These are phyloP conservation scores for Lentinula raphanica DNA, from an alignment of 768 basidiomycete species.

Conservation along the genomic window DNA sequence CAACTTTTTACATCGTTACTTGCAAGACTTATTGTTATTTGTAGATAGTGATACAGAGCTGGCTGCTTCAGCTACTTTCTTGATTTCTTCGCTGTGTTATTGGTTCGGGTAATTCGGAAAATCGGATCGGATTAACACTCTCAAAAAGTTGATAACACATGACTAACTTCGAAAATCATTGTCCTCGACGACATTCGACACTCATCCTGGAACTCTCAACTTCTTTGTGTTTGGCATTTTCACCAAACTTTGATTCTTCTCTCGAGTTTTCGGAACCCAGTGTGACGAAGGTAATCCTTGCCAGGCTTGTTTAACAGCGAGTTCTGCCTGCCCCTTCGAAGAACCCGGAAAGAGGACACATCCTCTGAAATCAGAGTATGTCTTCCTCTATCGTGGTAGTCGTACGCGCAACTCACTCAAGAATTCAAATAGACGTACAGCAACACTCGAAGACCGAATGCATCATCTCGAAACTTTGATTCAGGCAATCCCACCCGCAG, in stretches of 20 bases:
- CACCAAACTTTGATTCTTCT: too few relatives aligned
- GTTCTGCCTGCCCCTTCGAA: constrained; percentile 80
- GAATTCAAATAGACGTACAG: constrained; percentile 52
- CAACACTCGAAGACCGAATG: constrained; percentile 85
- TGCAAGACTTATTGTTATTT: neutral
- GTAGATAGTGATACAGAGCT: neutral
- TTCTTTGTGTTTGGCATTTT: too few relatives aligned
- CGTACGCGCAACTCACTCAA: neutral
- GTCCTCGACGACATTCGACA: neutral
- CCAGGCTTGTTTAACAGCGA: constrained; percentile 80
- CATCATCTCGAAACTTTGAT: constrained; percentile 82
- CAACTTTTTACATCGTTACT: neutral
- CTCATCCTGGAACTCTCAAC: neutral
- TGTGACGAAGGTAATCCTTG: constrained; percentile 89
- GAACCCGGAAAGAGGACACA: constrained; percentile 83
- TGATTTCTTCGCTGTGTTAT: neutral
- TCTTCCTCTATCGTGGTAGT: constrained; percentile 9
- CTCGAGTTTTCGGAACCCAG: constrained; percentile 75
- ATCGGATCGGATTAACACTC: neutral
- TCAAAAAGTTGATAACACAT: neutral
- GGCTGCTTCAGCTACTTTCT: neutral
- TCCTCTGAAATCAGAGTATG: constrained; percentile 85
- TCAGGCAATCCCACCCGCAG: constrained; percentile 76
- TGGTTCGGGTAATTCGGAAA: neutral
- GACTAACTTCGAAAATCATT: neutral